These are phyloP conservation scores for Phragmites australis DNA, from an alignment of 176 grass and related monocot species.

Conservation along the genomic window DNA sequence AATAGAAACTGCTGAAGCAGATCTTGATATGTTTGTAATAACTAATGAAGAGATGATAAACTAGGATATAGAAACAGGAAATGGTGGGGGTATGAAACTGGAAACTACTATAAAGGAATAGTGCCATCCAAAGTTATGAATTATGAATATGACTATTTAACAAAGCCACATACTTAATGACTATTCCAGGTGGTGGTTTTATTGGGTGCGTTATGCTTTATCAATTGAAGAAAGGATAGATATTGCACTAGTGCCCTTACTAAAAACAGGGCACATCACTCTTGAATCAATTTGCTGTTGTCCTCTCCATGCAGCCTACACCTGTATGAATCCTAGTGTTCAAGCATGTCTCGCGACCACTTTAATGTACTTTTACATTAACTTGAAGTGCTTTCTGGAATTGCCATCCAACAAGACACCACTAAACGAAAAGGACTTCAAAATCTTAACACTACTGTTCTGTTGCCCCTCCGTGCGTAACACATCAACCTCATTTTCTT, in stretches of 20 bases:
- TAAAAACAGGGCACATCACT: slow-evolving; percentile 9
- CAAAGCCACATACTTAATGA: neutral
- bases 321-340: neutral
- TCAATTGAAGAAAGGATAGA: neutral
- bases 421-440: slow-evolving; percentile 33
- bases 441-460: slow-evolving; percentile 7
- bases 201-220: neutral
- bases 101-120: neutral
- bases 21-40: slow-evolving; percentile 17
- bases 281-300: neutral
- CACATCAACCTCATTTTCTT: slow-evolving; percentile 33
- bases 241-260: neutral
- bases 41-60: slow-evolving; percentile 2
- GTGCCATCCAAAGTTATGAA: slow-evolving; percentile 8
- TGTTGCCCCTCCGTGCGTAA: slow-evolving; percentile 31
- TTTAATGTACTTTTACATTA: slow-evolving; percentile 16
- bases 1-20: neutral
- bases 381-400: slow-evolving; percentile 8
- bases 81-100: neutral
- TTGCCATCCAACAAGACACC: slow-evolving; percentile 37
- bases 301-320: neutral
- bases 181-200: neutral
- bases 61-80: neutral
- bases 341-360: neutral
- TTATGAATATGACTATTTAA: neutral